Evolutionary conservation across 495 filamentous ascomycete genomes (phyloP).

Genomic region (Tetracladium marchalianum): DNA sequence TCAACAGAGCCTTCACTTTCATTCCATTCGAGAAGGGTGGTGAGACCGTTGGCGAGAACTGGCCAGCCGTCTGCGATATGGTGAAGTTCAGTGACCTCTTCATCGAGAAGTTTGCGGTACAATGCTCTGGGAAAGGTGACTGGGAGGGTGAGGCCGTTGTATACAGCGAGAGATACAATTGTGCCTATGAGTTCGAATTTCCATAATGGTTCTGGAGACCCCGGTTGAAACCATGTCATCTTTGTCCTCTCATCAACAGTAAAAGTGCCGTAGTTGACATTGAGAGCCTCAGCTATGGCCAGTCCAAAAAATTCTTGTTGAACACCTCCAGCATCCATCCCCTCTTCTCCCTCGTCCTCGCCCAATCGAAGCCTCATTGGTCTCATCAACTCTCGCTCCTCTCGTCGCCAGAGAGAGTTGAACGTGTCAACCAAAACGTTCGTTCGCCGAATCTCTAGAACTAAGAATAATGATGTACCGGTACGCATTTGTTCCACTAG

Average conservation of each 20-base stretch:
- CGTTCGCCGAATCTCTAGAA: conserved; percentile 64
- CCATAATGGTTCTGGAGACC: conserved; percentile 69
- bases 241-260: conserved; percentile 61
- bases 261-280: conserved; percentile 57
- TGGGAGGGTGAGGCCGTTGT: conserved; percentile 85
- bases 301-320: conserved; percentile 92
- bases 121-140: conserved; percentile 77
- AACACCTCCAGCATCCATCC: conserved; percentile 86
- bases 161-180: conserved; percentile 82
- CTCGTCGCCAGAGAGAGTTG: conserved; percentile 78
- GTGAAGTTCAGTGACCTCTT: conserved; percentile 52
- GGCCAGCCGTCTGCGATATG: conserved; percentile 87
- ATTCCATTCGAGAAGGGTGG: conserved; percentile 60
- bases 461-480: conserved; percentile 60
- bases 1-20: conserved; percentile 64
- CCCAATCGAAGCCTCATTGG: conserved; percentile 85
- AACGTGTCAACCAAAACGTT: conserved; percentile 68
- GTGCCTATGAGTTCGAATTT: conserved; percentile 86
- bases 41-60: conserved; percentile 62
- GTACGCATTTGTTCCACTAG: conserved; percentile 53
- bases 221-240: conserved; percentile 81
- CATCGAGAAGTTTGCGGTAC: conserved; percentile 69
- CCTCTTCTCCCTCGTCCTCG: conserved; percentile 72
- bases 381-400: conserved; percentile 69
- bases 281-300: conserved; percentile 64